A percentile compares a stretch with the other conserved stretches of the same genome.
Conservation (phyloP, 2,329 filamentous ascomycete genomes). For the Talaromyces pinophilus region DNA sequence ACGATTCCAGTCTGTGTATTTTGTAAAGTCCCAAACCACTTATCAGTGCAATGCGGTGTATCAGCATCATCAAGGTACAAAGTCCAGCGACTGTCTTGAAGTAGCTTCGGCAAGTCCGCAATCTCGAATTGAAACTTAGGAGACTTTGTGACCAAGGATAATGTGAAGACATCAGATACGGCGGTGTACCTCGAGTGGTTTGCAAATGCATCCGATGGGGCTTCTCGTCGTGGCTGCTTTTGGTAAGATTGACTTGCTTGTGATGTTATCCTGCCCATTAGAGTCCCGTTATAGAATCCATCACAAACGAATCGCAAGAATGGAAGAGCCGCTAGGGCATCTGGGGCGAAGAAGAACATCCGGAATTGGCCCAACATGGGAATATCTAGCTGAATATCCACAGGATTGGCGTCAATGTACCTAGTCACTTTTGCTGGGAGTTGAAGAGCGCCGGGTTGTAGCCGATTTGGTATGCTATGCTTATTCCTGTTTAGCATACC, state of each 20-base stretch:
- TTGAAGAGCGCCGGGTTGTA: conserved; percentile 46
- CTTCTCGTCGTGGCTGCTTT: neutral
- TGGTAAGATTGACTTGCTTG: neutral
- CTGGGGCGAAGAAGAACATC: conserved; percentile 69
- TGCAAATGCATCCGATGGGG: conserved; percentile 3
- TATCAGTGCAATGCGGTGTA: conserved; percentile 60
- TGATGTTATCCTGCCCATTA: neutral
- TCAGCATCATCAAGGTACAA: conserved; percentile 70
- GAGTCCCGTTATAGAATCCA: neutral
- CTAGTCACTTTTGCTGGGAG: conserved; percentile 70
- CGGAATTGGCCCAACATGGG: conserved; percentile 76
- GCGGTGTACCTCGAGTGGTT: conserved; percentile 58
- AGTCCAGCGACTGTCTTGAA: conserved; percentile 69
- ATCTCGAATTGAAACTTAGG: conserved; percentile 66
- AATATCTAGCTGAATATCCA: conserved; percentile 76
- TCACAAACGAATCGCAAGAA: conserved; percentile 2
- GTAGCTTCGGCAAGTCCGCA: conserved; percentile 60
- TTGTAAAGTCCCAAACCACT: conserved; percentile 33
- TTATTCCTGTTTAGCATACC: conserved; percentile 59
- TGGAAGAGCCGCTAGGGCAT: conserved; percentile 45
- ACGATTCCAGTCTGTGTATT: conserved; percentile 9
- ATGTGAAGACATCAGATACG: conserved; percentile 69
- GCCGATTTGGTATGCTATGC: conserved; percentile 44
- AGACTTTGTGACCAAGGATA: conserved; percentile 67
- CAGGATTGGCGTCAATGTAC: conserved; percentile 75